phyloP scores from a whole-genome alignment of 1,139 yeast species.

The Saccharomyces pastorianus region DNA sequence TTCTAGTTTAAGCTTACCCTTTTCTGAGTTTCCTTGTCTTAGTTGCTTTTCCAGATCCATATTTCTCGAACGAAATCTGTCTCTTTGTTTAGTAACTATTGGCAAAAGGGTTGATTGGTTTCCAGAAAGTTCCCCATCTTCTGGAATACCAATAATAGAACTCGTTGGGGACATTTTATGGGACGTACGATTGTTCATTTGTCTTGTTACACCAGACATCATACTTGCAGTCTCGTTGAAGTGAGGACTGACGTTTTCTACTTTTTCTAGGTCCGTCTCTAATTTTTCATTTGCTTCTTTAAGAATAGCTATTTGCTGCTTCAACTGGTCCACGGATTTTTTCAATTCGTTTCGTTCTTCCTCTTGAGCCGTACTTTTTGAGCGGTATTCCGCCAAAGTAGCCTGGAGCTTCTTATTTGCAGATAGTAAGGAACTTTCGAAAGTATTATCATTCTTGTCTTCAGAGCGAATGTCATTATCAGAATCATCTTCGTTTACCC shows the following conservation, averaged over 20 bases:
- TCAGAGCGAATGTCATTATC: conserved; percentile 32
- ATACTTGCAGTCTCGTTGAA: conserved; percentile 57
- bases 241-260: conserved; percentile 32
- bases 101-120: conserved; percentile 53
- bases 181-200: conserved; percentile 33
- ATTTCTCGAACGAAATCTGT: conserved; percentile 74
- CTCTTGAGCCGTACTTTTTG: conserved; percentile 23
- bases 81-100: conserved; percentile 89
- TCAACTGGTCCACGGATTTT: conserved; percentile 26
- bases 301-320: conserved; percentile 34
- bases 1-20: conserved; percentile 58
- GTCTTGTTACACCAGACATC: conserved; percentile 52
- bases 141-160: conserved; percentile 41
- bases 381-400: conserved; percentile 32
- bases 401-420: conserved; percentile 39
- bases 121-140: conserved; percentile 23
- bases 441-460: conserved; percentile 16
- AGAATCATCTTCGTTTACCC: conserved; percentile 32
- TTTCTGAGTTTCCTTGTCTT: conserved; percentile 47
- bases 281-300: conserved; percentile 49
- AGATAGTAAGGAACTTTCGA: conserved; percentile 36
- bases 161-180: conserved; percentile 41
- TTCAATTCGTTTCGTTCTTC: conserved; percentile 20
- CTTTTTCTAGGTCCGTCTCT: conserved; percentile 64
- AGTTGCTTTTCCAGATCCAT: conserved; percentile 77